Evolutionary conservation across 2,329 filamentous ascomycete genomes (phyloP).

Genomic region (Ophiostoma perfectum): DNA sequence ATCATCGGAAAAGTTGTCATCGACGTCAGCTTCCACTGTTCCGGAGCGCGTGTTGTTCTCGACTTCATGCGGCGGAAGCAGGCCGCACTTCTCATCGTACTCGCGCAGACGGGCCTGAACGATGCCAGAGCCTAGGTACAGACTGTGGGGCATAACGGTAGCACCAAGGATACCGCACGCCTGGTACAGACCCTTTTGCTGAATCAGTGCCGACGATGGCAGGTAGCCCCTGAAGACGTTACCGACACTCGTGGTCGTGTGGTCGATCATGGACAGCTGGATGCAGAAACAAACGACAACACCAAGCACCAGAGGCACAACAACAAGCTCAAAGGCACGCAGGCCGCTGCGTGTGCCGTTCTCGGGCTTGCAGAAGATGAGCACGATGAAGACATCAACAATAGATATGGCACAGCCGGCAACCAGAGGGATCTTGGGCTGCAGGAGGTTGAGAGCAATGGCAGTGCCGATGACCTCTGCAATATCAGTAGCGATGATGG

Average conservation of each 20-base stretch:
- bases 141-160: slow-evolving; percentile 66
- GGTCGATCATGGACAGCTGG: slow-evolving; percentile 57
- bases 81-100: slow-evolving; percentile 55
- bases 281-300: slow-evolving; percentile 68
- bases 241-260: slow-evolving; percentile 47
- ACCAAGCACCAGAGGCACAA: slow-evolving; percentile 58
- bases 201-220: slow-evolving; percentile 53
- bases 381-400: slow-evolving; percentile 60
- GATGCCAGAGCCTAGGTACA: slow-evolving; percentile 65
- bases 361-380: slow-evolving; percentile 54
- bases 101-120: slow-evolving; percentile 61
- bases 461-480: slow-evolving; percentile 68
- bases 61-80: slow-evolving; percentile 36
- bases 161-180: slow-evolving; percentile 72
- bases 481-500: slow-evolving; percentile 67
- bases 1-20: slow-evolving; percentile 26
- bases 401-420: slow-evolving; percentile 65
- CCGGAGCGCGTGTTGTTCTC: no score
- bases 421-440: slow-evolving; percentile 58
- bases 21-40: slow-evolving; percentile 27
- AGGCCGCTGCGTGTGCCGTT: slow-evolving; percentile 54
- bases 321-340: slow-evolving; percentile 59
- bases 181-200: slow-evolving; percentile 58
- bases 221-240: slow-evolving; percentile 62
- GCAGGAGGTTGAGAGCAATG: slow-evolving; percentile 62